Conservation (phyloP, 371 early-diverging fungal genomes). For the Mucor indicus region DNA sequence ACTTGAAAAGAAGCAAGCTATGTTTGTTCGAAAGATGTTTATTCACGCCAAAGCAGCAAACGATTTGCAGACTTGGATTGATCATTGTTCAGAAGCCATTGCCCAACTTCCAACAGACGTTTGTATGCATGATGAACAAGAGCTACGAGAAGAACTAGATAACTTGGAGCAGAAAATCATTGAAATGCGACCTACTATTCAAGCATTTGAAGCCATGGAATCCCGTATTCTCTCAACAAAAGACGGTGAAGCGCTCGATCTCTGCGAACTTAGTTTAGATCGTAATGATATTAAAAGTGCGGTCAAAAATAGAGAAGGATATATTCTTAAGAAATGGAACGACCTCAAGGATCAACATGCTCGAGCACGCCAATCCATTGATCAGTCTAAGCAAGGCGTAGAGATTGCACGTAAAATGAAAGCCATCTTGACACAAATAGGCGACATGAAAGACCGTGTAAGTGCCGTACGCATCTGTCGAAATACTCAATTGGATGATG, state of each 20-base stretch:
- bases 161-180: slow-evolving; percentile 33
- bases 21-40: slow-evolving; percentile 35
- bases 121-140: slow-evolving; percentile 36
- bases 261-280: slow-evolving; percentile 26
- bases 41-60: slow-evolving; percentile 42
- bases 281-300: slow-evolving; percentile 19
- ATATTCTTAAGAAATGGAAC: slow-evolving; percentile 35
- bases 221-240: slow-evolving; percentile 25
- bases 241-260: slow-evolving; percentile 21
- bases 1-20: slow-evolving; percentile 38
- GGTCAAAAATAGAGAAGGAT: slow-evolving; percentile 24
- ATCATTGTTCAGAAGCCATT: slow-evolving; percentile 37
- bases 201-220: slow-evolving; percentile 38
- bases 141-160: slow-evolving; percentile 34
- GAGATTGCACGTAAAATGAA: slow-evolving; percentile 49
- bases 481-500: slow-evolving; percentile 7
- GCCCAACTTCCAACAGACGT: slow-evolving; percentile 35
- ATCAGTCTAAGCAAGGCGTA: slow-evolving; percentile 29
- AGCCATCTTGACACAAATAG: slow-evolving; percentile 39
- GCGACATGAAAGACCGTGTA: slow-evolving; percentile 42
- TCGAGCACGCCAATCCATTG: slow-evolving; percentile 16
- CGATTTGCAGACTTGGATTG: slow-evolving; percentile 39
- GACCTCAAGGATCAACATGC: slow-evolving; percentile 28
- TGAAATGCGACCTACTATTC: slow-evolving; percentile 35
- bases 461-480: slow-evolving; percentile 29